These are phyloP conservation scores for Phoma sp. DNA, from an alignment of 2,329 filamentous ascomycete genomes.

Conservation along the genomic window DNA sequence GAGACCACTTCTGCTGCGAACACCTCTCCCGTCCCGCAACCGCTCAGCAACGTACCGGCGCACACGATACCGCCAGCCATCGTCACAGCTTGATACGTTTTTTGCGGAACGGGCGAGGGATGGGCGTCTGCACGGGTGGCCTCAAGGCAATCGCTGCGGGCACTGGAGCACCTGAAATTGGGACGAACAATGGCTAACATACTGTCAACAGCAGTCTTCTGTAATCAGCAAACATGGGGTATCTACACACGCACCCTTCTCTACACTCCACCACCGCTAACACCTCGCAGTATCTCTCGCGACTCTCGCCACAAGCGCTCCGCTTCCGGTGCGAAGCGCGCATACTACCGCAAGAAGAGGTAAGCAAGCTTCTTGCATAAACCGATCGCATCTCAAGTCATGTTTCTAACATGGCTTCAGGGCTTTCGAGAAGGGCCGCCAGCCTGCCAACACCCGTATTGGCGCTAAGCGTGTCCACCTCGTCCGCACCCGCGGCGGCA, in stretches of 20 bases:
- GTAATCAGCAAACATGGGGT: constrained; percentile 61
- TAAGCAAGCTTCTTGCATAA: constrained; percentile 56
- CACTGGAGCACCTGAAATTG: constrained; percentile 8
- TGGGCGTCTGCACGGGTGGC: constrained; percentile 4
- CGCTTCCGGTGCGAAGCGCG: constrained; percentile 91
- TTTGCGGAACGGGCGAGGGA: constrained; percentile 9
- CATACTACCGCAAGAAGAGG: constrained; percentile 66
- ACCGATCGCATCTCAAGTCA: constrained; percentile 70
- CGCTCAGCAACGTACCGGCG: constrained; percentile 27
- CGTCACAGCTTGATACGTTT: constrained; percentile 26
- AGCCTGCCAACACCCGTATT: constrained; percentile 99
- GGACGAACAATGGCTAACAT: constrained; percentile 36
- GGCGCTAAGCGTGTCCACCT: constrained; percentile 95
- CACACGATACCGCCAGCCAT: constrained; percentile 24
- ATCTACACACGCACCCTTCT: constrained; percentile 36
- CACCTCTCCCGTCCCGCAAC: constrained; percentile 16
- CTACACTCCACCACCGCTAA: constrained; percentile 42
- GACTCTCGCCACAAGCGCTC: constrained; percentile 99
- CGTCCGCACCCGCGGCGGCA: constrained; percentile 95
- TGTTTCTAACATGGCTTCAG: constrained; percentile 70
- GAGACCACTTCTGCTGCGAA: constrained; percentile 17
- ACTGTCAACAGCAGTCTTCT: constrained; percentile 49
- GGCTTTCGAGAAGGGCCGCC: constrained; percentile 99
- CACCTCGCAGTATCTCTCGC: constrained; percentile 83
- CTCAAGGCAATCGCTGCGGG: constrained; percentile 21